Evolutionary conservation across 345 rosid genomes (phyloP), one percentile per base, ranked within the genome.

Genomic region (Corymbia maculata): DNA sequence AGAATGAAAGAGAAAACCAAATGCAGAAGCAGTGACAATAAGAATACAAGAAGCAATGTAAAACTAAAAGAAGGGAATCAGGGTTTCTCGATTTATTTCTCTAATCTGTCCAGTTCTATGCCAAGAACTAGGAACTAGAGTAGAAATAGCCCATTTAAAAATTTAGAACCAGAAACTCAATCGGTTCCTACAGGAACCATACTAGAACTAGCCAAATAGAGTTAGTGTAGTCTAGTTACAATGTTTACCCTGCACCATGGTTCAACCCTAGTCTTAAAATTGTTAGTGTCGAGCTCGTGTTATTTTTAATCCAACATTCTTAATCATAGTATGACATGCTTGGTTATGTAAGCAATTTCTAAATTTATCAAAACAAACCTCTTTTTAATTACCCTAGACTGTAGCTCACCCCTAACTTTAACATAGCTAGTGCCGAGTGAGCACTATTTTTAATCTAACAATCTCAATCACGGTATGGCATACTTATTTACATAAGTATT

Each of bases 101-200:
- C 3, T 61, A 4, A 28, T n/a, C 68, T 6, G 19, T n/a, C 36
- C 7, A 2, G 15, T 13, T 64, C 0, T 64, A n/a, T 13, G n/a
- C 8, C 30, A 13, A 64, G 0, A 15, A 28, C 4, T 9, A 13
- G 36, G 5, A 64, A 13, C 32, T 6, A n/a, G 36, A 13, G 17
- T 13, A 28, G 9, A 6, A 0, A 0, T 64, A n/a, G 75, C 75
- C 0, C 16, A 1, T 64, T 64, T 13, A n/a, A n/a, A 64, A n/a
- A 6, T 6, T n/a, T 64, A 64, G 19, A n/a, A 64, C 14, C 0
- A 28, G 0, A 64, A 64, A 64, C 75, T 13, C 6, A 4, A 64
- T 3, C 2, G 9, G 14, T 64, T 13, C 9, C 5, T 13, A 64
- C 0, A 64, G 0, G 36, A 0, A 64, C 9, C 5, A 0, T 6